These are phyloP conservation scores for Neolecta irregularis DNA, from an alignment of 1,139 yeast species.

Conservation along the genomic window DNA sequence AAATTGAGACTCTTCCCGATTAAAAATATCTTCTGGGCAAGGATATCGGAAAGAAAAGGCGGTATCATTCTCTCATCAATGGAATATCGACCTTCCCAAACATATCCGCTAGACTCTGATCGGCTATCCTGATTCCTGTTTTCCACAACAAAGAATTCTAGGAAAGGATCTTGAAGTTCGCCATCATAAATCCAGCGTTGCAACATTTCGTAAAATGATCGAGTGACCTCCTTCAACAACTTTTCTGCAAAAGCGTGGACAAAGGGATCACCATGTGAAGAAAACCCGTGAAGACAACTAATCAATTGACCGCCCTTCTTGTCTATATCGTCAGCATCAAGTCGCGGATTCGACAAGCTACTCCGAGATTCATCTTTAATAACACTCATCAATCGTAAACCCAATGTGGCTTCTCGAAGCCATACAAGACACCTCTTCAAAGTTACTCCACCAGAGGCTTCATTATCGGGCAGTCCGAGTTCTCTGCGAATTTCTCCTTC, in stretches of 20 bases:
- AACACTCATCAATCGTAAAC: conserved; percentile 40
- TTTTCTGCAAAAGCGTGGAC: conserved; percentile 32
- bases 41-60: conserved; percentile 33
- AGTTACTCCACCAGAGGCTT: conserved; percentile 19
- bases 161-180: conserved; percentile 36
- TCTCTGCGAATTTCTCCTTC: conserved; percentile 26
- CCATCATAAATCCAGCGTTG: conserved; percentile 61
- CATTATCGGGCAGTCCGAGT: conserved; percentile 14
- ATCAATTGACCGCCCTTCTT: conserved; percentile 40
- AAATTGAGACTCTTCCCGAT: conserved; percentile 69
- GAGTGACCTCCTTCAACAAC: conserved; percentile 36
- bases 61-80: conserved; percentile 38
- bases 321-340: conserved; percentile 18
- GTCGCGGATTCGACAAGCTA: not conserved
- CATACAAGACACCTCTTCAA: conserved; percentile 31
- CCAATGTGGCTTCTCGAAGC: conserved; percentile 37
- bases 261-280: conserved; percentile 48
- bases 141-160: conserved; percentile 54
- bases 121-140: conserved; percentile 13
- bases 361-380: conserved; percentile 24
- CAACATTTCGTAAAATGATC: conserved; percentile 49
- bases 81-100: conserved; percentile 23
- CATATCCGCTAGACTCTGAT: conserved; percentile 13
- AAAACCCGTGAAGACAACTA: conserved; percentile 35
- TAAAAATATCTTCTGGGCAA: conserved; percentile 46